Evolutionary conservation across 768 basidiomycete genomes (phyloP), one percentile per base, ranked within the genome.

Genomic region (Tylopilus felleus): DNA sequence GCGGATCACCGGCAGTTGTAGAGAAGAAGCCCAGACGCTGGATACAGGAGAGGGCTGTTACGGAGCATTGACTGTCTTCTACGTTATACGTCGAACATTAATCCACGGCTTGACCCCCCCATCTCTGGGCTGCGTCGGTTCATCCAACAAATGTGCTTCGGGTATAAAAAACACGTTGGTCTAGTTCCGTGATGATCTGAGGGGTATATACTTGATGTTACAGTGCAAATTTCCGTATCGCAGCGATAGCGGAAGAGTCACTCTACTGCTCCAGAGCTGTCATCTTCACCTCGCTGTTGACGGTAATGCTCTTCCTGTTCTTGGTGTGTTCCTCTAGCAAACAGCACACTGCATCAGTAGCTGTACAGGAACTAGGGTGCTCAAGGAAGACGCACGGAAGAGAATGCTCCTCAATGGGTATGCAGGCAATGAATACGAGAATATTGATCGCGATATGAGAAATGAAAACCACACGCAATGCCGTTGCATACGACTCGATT

Each of bases 391-490:
- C 59, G 50, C 52, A 70, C 67, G 87, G 83, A 65, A 88, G 67
- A 29, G 76, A 72, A 65, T 83, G 85, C 65, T 90, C 90, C 72
- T 89, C 81, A 47, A 94, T 89, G 8, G 88, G 86, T 59, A 91
- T 63, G 66, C 82, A 85, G 41, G 80, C 77, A 55, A 93, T 71
- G 66, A 92, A 80, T 38, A 80, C 78, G 54, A 90, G 65, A 64
- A 90, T 59, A 58, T 85, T 86, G 59, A 87, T 73, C 28, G 78
- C 85, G 49, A 79, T 76, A 65, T 93, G 91, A 64, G 84, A 85
- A 54, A 91, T 83, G 75, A 94, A 95, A 55, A 92, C 90, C 59
- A 83, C 83, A 64, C 81, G 84, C 63, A 94, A 75, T 54, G 92
- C 88, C 65, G 83, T 81, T 43, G 83, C 83, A 72, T 93, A 95